phyloP scores from a whole-genome alignment of 2,329 filamentous ascomycete species.

The Pezicula neosporulosa region DNA sequence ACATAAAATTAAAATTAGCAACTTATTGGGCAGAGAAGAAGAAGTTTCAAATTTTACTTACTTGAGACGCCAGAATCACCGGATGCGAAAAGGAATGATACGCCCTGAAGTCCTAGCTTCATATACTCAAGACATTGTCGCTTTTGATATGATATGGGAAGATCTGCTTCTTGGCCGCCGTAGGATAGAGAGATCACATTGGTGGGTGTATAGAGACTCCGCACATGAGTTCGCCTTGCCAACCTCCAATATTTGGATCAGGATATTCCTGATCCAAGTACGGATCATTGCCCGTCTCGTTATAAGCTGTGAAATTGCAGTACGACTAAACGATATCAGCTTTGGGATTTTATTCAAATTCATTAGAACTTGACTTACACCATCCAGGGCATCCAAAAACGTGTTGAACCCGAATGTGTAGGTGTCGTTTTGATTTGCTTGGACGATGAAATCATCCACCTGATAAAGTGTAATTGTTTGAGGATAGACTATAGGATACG shows the following conservation, averaged over 20 bases:
- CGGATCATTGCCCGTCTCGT: slow-evolving; percentile 34
- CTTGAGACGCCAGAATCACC: slow-evolving; percentile 43
- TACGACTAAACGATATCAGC: slow-evolving; percentile 27
- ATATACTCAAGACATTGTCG: slow-evolving; percentile 47
- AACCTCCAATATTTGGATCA: slow-evolving; percentile 13
- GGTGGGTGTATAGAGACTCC: slow-evolving; percentile 28
- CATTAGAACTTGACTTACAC: slow-evolving; percentile 8
- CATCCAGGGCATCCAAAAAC: slow-evolving; percentile 42
- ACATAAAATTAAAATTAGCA: background rate
- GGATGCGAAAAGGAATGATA: slow-evolving; percentile 41
- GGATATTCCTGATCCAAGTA: slow-evolving; percentile 34
- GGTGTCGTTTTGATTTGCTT: slow-evolving; percentile 27
- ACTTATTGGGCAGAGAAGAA: no score
- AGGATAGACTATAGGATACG: slow-evolving; percentile 41
- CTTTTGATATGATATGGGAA: slow-evolving; percentile 50
- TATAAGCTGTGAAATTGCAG: slow-evolving; percentile 36
- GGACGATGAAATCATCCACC: slow-evolving; percentile 31
- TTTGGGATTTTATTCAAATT: background rate
- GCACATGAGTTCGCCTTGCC: slow-evolving; percentile 26
- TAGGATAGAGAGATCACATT: slow-evolving; percentile 54
- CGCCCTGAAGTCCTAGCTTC: slow-evolving; percentile 45
- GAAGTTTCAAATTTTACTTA: background rate
- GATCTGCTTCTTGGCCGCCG: slow-evolving; percentile 46
- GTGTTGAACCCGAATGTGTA: slow-evolving; percentile 40
- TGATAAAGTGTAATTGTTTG: slow-evolving; percentile 40